These are phyloP conservation scores for Melanomma pulvis-pyrius DNA, from an alignment of 495 filamentous ascomycete genomes.

Conservation along the genomic window DNA sequence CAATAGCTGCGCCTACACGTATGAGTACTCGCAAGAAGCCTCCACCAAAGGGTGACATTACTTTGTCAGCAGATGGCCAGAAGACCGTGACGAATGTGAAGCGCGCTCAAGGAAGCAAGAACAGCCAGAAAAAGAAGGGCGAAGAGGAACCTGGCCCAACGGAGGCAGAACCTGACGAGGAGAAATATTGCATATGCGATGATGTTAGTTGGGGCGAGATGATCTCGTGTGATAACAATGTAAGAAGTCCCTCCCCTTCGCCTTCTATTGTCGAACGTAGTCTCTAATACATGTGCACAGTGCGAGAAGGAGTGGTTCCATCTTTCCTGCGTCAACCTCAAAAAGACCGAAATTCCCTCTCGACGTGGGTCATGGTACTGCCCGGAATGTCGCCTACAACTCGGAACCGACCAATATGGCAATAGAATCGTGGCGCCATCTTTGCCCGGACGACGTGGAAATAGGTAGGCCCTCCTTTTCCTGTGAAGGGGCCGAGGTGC, in stretches of 20 bases:
- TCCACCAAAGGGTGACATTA: slow-evolving; percentile 42
- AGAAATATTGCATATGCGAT: slow-evolving; percentile 87
- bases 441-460: slow-evolving; percentile 25
- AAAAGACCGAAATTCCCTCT: slow-evolving; percentile 63
- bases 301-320: slow-evolving; percentile 85
- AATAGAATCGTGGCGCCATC: slow-evolving; percentile 16
- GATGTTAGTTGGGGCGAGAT: slow-evolving; percentile 91
- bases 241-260: slow-evolving; percentile 52
- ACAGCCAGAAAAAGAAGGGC: slow-evolving; percentile 53
- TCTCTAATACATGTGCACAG: slow-evolving; percentile 40
- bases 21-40: slow-evolving; percentile 35
- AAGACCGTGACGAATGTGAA: slow-evolving; percentile 70
- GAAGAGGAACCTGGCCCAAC: slow-evolving; percentile 53
- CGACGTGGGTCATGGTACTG: slow-evolving; percentile 93
- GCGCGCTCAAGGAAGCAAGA: slow-evolving; percentile 76
- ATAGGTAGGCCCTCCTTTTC: slow-evolving; percentile 31
- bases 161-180: slow-evolving; percentile 83
- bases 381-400: slow-evolving; percentile 74
- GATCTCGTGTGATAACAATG: slow-evolving; percentile 94
- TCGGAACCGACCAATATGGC: slow-evolving; percentile 53
- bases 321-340: slow-evolving; percentile 80
- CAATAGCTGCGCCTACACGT: slow-evolving; percentile 16
- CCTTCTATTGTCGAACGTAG: slow-evolving; percentile 35
- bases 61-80: slow-evolving; percentile 70
- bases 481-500: slow-evolving; percentile 26